Conservation (phyloP, 2,329 filamentous ascomycete species). For the Aspergillus bombycis region DNA sequence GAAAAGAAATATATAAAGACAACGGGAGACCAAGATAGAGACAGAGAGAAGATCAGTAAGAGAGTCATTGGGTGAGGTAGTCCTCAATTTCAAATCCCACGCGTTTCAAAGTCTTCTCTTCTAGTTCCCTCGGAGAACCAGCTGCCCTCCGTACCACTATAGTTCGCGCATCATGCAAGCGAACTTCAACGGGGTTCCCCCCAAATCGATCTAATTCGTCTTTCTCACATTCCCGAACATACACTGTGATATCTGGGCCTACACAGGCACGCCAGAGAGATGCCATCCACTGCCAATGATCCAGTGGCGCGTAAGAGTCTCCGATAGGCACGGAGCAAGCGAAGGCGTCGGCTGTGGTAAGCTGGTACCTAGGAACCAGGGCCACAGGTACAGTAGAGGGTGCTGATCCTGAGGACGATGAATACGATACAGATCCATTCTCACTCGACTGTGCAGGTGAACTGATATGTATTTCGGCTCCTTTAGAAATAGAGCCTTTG, state of each 20-base stretch:
- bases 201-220: slow-evolving; percentile 48
- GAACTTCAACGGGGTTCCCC: slow-evolving; percentile 58
- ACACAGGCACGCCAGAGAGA: slow-evolving; percentile 87
- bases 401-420: slow-evolving; percentile 19
- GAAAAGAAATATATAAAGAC: not conserved
- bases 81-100: slow-evolving; percentile 87
- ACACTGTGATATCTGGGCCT: slow-evolving; percentile 67
- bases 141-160: slow-evolving; percentile 56
- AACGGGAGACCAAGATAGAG: slow-evolving; percentile 2
- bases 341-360: slow-evolving; percentile 76
- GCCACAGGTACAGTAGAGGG: slow-evolving; percentile 64
- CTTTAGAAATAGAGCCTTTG: slow-evolving; percentile 36
- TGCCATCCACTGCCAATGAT: slow-evolving; percentile 98
- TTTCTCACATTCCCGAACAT: slow-evolving; percentile 45
- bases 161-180: slow-evolving; percentile 50
- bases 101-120: slow-evolving; percentile 71
- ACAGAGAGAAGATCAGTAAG: slow-evolving; percentile 3
- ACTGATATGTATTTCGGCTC: slow-evolving; percentile 32
- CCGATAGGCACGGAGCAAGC: slow-evolving; percentile 73
- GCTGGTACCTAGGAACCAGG: slow-evolving; percentile 76
- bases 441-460: slow-evolving; percentile 35
- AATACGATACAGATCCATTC: slow-evolving; percentile 28
- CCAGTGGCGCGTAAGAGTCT: slow-evolving; percentile 77
- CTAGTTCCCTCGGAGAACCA: slow-evolving; percentile 48
- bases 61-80: slow-evolving; percentile 52